Percentiles rank a stretch among this genome's conserved stretches.
These are phyloP conservation scores for Fusarium equiseti DNA, from an alignment of 2,329 filamentous ascomycete species.

Conservation along the genomic window DNA sequence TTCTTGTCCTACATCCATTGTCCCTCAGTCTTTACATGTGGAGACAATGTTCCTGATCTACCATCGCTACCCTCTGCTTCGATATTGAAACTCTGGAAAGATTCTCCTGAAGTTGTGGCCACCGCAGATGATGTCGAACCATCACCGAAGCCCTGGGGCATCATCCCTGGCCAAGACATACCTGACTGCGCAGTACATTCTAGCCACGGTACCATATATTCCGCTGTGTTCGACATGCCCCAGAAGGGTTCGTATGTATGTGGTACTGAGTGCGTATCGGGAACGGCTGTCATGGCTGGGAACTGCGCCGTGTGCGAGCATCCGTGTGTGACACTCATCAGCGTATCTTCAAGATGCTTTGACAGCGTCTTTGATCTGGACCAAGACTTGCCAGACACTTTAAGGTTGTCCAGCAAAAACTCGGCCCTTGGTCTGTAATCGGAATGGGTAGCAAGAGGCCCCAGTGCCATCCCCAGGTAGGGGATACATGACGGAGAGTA, in stretches of 20 bases:
- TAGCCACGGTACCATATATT: not conserved
- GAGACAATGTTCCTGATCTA: not conserved
- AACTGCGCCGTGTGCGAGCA: not conserved
- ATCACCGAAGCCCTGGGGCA: not conserved
- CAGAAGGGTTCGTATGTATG: not conserved
- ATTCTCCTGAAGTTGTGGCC: not conserved
- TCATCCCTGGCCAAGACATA: not conserved
- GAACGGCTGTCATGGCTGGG: not conserved
- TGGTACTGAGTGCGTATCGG: not conserved
- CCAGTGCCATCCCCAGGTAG: slow-evolving; percentile 27
- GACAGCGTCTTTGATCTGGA: slow-evolving; percentile 24
- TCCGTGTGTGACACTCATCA: not conserved
- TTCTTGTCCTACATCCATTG: not conserved
- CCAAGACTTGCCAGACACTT: slow-evolving; percentile 41
- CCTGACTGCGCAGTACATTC: not conserved
- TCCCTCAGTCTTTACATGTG: slow-evolving; percentile 8
- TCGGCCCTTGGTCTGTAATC: slow-evolving; percentile 22
- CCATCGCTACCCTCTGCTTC: not conserved
- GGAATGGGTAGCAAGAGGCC: slow-evolving; percentile 10
- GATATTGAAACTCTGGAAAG: not conserved
- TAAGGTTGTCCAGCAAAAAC: slow-evolving; percentile 28
- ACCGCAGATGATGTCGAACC: not conserved
- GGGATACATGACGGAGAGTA: slow-evolving; percentile 42
- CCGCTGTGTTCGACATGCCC: not conserved
- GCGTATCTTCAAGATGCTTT: slow-evolving; percentile 6